A percentile compares a stretch with the other conserved stretches of the same genome.
Conservation (phyloP, 2,329 filamentous ascomycete genomes). For the Aspergillus unguis region DNA sequence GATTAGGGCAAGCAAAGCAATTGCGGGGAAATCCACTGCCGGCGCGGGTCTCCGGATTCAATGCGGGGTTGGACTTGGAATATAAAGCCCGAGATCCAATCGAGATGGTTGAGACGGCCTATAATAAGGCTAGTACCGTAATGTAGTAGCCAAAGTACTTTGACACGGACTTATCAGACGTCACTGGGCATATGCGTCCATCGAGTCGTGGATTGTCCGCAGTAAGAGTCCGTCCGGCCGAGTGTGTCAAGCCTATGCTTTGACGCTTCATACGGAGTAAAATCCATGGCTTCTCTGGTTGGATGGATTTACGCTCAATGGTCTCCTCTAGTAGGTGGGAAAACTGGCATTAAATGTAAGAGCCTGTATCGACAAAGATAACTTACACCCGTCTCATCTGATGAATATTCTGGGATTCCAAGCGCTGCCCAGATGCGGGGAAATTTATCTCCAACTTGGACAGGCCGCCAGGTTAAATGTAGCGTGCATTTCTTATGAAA, state of each 20-base stretch:
- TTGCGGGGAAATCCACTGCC: neutral
- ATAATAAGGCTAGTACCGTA: no score
- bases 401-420: neutral
- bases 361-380: no score
- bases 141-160: neutral
- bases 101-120: neutral
- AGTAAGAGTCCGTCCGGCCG: no score
- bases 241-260: no score
- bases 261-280: no score
- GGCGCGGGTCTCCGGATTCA: neutral
- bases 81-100: neutral
- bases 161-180: neutral
- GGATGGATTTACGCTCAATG: neutral
- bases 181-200: neutral
- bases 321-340: no score
- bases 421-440: neutral
- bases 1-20: neutral
- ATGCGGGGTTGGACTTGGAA: neutral
- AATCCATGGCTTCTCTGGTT: no score
- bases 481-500: neutral
- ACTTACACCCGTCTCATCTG: neutral
- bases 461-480: neutral
- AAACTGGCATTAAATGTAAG: no score
- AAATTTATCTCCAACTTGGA: neutral
- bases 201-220: neutral